Conservation (phyloP, 768 basidiomycete genomes). For the Calocera viscosa region DNA sequence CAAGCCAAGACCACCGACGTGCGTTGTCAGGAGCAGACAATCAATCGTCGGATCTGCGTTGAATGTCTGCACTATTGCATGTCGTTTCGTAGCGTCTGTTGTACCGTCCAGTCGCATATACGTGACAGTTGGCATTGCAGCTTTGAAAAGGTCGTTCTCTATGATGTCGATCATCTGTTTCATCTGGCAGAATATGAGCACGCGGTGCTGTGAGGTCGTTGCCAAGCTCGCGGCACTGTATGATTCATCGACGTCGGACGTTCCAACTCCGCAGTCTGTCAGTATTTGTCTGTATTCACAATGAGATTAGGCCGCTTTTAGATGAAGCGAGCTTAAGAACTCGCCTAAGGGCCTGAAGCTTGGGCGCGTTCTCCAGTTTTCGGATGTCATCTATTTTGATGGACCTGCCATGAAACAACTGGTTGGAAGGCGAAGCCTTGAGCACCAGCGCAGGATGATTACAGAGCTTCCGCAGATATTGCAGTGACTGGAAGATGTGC, state of each 20-base stretch:
- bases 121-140: constrained; percentile 86
- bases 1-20: constrained; percentile 90
- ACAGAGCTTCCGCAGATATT: constrained; percentile 93
- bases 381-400: constrained; percentile 35
- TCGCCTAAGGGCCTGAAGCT: constrained; percentile 79
- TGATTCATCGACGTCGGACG: constrained; percentile 54
- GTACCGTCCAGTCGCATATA: constrained; percentile 97
- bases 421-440: constrained; percentile 49
- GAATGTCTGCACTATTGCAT: constrained; percentile 95
- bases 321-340: constrained; percentile 21
- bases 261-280: constrained; percentile 86
- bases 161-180: constrained; percentile 99
- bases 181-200: constrained; percentile 98
- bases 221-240: constrained; percentile 34
- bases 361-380: constrained; percentile 87
- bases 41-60: constrained; percentile 96
- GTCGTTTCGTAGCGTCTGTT: constrained; percentile 86
- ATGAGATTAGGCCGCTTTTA: neutral
- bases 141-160: constrained; percentile 81
- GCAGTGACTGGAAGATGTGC: constrained; percentile 93
- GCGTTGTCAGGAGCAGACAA: constrained; percentile 86
- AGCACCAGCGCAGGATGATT: constrained; percentile 92
- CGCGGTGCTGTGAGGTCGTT: constrained; percentile 76
- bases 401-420: constrained; percentile 41
- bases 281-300: constrained; percentile 63